Conservation (phyloP, 352 stramenopile genomes). For the Phytopythium kandeliae region DNA sequence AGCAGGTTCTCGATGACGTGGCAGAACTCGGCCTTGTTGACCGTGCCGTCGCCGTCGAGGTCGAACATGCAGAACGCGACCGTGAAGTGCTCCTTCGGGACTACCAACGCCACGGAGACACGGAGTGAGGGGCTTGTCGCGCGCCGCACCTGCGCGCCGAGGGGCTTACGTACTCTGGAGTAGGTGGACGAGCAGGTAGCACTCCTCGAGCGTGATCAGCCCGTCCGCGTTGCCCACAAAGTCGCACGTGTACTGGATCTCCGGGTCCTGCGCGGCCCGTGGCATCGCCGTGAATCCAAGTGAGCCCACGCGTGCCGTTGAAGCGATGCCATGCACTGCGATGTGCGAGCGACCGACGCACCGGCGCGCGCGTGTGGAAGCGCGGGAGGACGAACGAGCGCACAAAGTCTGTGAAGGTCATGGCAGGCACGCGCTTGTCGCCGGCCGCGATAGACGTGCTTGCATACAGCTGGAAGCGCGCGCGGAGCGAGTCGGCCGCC, state of each 20-base stretch:
- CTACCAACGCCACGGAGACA: slow-evolving; percentile 15
- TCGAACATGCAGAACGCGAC: slow-evolving; percentile 83
- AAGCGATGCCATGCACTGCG: no score
- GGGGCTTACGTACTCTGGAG: slow-evolving; percentile 47
- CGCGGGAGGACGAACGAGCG: slow-evolving; percentile 68
- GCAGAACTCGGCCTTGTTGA: slow-evolving; percentile 72
- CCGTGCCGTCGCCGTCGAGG: slow-evolving; percentile 61
- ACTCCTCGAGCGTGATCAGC: slow-evolving; percentile 79
- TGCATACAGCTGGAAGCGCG: slow-evolving; percentile 58
- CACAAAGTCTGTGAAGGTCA: slow-evolving; percentile 83
- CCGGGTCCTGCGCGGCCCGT: slow-evolving; percentile 26
- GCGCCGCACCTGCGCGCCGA: neutral
- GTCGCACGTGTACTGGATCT: slow-evolving; percentile 60
- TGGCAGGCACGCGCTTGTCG: slow-evolving; percentile 24
- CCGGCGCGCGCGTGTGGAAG: slow-evolving; percentile 53
- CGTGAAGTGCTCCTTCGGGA: slow-evolving; percentile 71
- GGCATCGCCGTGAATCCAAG: no score
- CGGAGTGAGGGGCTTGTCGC: neutral
- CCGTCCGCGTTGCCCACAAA: slow-evolving; percentile 67
- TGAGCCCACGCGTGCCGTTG: no score
- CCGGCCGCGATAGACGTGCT: slow-evolving; percentile 29
- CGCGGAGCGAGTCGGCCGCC: slow-evolving; percentile 32
- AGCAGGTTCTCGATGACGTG: slow-evolving; percentile 68
- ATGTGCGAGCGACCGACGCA: slow-evolving; percentile 13
- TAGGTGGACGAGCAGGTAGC: slow-evolving; percentile 71